Evolutionary conservation across 805 yeast species (phyloP).

Genomic region (Kodamaea fukazawae): DNA sequence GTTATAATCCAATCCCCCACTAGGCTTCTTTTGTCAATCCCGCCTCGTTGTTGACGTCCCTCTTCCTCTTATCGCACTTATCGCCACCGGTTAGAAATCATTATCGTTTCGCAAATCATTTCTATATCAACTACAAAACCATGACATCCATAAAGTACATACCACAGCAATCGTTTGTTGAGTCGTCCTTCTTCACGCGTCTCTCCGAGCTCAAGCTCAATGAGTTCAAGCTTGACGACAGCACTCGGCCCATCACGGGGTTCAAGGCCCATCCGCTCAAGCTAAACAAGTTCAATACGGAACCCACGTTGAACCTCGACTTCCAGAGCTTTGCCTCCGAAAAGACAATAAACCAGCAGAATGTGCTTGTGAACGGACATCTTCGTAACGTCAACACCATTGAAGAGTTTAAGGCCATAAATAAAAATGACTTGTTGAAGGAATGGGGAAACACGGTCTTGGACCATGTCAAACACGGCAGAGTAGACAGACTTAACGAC

Average conservation of each 20-base stretch:
- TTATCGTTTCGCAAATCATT: background rate
- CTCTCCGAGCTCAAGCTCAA: conserved; percentile 74
- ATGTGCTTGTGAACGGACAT: conserved; percentile 20
- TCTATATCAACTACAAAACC: background rate
- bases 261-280: conserved; percentile 33
- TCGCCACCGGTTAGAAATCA: background rate
- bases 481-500: conserved; percentile 22
- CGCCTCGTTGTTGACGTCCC: too few relatives aligned
- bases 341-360: conserved; percentile 7
- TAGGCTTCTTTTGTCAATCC: too few relatives aligned
- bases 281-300: conserved; percentile 34
- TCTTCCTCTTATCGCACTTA: too few relatives aligned
- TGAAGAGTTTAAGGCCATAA: conserved; percentile 73
- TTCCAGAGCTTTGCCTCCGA: conserved; percentile 24
- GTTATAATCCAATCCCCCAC: too few relatives aligned
- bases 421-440: conserved; percentile 59
- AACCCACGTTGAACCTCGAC: conserved; percentile 35
- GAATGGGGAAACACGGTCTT: conserved; percentile 31
- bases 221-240: conserved; percentile 60
- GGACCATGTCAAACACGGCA: background rate
- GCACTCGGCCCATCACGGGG: conserved; percentile 45
- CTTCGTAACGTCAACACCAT: conserved; percentile 69
- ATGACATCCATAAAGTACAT: conserved; percentile 26
- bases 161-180: conserved; percentile 70
- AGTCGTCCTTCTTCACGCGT: conserved; percentile 80